Evolutionary conservation across 768 basidiomycete species (phyloP).

Genomic region (Tubosaeta sp.): DNA sequence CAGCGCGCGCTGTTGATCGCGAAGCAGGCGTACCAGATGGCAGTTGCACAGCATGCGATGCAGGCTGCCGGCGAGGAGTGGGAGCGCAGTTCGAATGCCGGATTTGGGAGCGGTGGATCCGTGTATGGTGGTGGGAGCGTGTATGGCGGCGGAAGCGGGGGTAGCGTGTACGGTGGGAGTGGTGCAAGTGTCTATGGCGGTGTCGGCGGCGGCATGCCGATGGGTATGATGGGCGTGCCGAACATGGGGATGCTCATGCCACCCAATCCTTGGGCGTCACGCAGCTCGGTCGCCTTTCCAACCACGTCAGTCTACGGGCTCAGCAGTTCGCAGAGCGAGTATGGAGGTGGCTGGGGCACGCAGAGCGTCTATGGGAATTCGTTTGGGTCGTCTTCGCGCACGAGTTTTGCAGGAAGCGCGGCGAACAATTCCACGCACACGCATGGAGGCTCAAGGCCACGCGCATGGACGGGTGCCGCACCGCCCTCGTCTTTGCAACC

Average conservation of each 20-base stretch:
- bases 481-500: slow-evolving; percentile 15
- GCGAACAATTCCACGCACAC: slow-evolving; percentile 16
- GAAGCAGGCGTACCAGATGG: slow-evolving; percentile 87
- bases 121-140: slow-evolving; percentile 34
- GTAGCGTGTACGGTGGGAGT: slow-evolving; percentile 33
- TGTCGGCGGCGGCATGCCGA: slow-evolving; percentile 25
- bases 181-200: slow-evolving; percentile 45
- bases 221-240: slow-evolving; percentile 40
- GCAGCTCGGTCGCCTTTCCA: slow-evolving; percentile 50
- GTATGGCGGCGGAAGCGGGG: slow-evolving; percentile 30
- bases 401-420: background rate
- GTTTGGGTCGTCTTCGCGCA: slow-evolving; percentile 37
- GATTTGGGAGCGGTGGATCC: slow-evolving; percentile 37
- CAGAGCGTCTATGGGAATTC: slow-evolving; percentile 70
- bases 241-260: slow-evolving; percentile 38
- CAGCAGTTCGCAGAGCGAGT: slow-evolving; percentile 57
- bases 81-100: slow-evolving; percentile 69
- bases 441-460: slow-evolving; percentile 24
- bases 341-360: slow-evolving; percentile 55
- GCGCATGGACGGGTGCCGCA: slow-evolving; percentile 31
- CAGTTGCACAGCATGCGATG: slow-evolving; percentile 88
- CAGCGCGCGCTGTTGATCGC: slow-evolving; percentile 85
- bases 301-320: slow-evolving; percentile 53
- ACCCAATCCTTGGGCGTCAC: slow-evolving; percentile 34
- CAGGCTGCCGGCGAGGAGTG: slow-evolving; percentile 86